These are phyloP conservation scores for Rhizodiscina lignyota DNA, from an alignment of 495 filamentous ascomycete genomes.

Conservation along the genomic window DNA sequence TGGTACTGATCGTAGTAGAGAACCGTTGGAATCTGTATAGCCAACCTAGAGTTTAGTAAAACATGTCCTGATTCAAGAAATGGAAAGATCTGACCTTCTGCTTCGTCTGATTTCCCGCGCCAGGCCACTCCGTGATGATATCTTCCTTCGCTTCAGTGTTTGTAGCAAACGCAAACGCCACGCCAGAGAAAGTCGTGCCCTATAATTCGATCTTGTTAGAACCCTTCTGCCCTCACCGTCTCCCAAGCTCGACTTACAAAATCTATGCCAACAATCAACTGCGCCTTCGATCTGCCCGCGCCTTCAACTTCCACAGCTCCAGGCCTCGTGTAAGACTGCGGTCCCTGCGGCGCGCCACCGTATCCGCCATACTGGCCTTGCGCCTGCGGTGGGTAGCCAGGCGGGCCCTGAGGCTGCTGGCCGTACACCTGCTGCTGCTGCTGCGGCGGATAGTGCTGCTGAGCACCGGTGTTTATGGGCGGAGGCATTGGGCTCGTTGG, in stretches of 20 bases:
- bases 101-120: slow-evolving; percentile 58
- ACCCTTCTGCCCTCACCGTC: background rate
- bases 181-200: slow-evolving; percentile 63
- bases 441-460: slow-evolving; percentile 9
- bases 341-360: slow-evolving; percentile 8
- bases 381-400: slow-evolving; percentile 15
- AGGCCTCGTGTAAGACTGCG: slow-evolving; percentile 9
- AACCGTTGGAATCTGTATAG: slow-evolving; percentile 48
- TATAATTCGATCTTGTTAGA: slow-evolving; percentile 11
- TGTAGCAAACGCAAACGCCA: slow-evolving; percentile 59
- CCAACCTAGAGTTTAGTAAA: slow-evolving; percentile 2
- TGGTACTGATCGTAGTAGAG: slow-evolving; percentile 65
- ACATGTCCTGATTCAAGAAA: slow-evolving; percentile 1
- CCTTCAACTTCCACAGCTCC: slow-evolving; percentile 63
- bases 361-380: slow-evolving; percentile 10
- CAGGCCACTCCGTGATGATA: slow-evolving; percentile 65
- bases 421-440: slow-evolving; percentile 7
- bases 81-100: slow-evolving; percentile 39
- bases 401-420: slow-evolving; percentile 15
- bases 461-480: slow-evolving; percentile 16
- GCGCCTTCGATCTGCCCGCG: slow-evolving; percentile 61
- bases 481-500: slow-evolving; percentile 19
- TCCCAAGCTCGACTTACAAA: slow-evolving; percentile 41
- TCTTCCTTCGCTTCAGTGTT: slow-evolving; percentile 65
- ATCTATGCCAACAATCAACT: slow-evolving; percentile 68